Evolutionary conservation across 345 rosid genomes (phyloP).

Genomic region (Aegle marmelos): DNA sequence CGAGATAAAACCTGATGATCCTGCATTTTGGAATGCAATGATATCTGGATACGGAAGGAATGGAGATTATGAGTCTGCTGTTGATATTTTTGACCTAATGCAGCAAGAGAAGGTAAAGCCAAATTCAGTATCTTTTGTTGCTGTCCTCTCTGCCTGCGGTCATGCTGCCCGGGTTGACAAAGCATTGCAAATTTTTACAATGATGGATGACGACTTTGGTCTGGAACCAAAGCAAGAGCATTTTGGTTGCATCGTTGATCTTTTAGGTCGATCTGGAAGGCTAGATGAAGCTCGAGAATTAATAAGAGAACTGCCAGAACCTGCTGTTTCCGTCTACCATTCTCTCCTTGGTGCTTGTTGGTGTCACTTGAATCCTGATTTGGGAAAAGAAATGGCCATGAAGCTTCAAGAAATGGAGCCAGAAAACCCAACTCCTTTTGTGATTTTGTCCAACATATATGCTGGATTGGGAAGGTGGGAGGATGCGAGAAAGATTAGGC

Average conservation of each 20-base stretch:
- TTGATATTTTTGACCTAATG: slow-evolving; percentile 48
- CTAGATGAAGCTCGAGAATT: slow-evolving; percentile 53
- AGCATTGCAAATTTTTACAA: slow-evolving; percentile 39
- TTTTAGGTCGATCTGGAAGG: slow-evolving; percentile 52
- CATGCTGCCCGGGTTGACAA: slow-evolving; percentile 52
- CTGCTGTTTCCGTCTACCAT: slow-evolving; percentile 45
- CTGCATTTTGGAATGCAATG: slow-evolving; percentile 73
- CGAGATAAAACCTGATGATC: slow-evolving; percentile 49
- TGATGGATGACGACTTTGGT: slow-evolving; percentile 36
- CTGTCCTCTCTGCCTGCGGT: slow-evolving; percentile 47
- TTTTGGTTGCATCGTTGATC: slow-evolving; percentile 58
- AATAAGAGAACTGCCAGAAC: slow-evolving; percentile 37
- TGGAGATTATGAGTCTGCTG: slow-evolving; percentile 49
- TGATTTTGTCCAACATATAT: slow-evolving; percentile 57
- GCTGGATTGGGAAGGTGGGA: slow-evolving; percentile 55
- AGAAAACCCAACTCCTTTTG: slow-evolving; percentile 49
- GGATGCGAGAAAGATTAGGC: slow-evolving; percentile 52
- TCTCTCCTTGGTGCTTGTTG: slow-evolving; percentile 63
- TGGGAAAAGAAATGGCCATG: slow-evolving; percentile 51
- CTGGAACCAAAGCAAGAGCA: slow-evolving; percentile 46
- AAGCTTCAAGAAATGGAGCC: slow-evolving; percentile 53
- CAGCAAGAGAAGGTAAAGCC: slow-evolving; percentile 42
- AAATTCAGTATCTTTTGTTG: slow-evolving; percentile 48
- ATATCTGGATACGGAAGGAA: slow-evolving; percentile 71
- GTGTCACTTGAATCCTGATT: slow-evolving; percentile 38